Evolutionary conservation across 345 rosid genomes (phyloP), one percentile per base, ranked within the genome.

Genomic region (Microcos paniculata): DNA sequence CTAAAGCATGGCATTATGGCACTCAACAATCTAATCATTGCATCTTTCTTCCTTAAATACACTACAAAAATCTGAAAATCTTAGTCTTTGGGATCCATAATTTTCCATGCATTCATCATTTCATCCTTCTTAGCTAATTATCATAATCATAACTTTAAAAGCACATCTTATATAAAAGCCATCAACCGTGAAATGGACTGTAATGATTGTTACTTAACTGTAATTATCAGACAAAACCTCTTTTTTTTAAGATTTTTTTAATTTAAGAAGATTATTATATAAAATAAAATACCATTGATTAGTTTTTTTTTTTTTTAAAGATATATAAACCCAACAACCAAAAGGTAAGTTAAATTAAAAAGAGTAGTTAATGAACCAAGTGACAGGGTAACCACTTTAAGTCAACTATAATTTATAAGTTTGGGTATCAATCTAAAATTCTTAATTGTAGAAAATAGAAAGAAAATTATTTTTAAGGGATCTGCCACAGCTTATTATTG

Each of bases 1-100:
- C 18, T 48, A 28, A 24, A 45, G 5, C 53, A 45, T 26, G 30
- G 16, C 12, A 43, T 45, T 10, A 26, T 66, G 71, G 6, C 55
- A 67, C 55, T 23, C 55, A 45, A 67, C 55, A 67, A 14, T 24
- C 35, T 24, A 67, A 68, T 48, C 16, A 68, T 48, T 67, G 40
- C 71, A 46, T 46, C 3, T 28, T 8, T 65, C 6, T 62, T 33
- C 28, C 35, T 62, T 35, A 62, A 35, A n/a, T 19, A 9, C 68
- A 62, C 11, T 16, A 1, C n/a, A 61, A n/a, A n/a, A n/a, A n/a
- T n/a, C n/a, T n/a, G n/a, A 6, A 35, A 42, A 61, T 31, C 31
- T 57, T 56, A 56, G 61, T 3, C 10, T 55, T 56, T 12, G 62
- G 28, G 28, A 55, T 55, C 59, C 8, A 55, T 55, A 8, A 55